Evolutionary conservation across 306 rosid species (phyloP), one percentile per base, ranked within the genome.

Genomic region (Pyrus bretschneideri): DNA sequence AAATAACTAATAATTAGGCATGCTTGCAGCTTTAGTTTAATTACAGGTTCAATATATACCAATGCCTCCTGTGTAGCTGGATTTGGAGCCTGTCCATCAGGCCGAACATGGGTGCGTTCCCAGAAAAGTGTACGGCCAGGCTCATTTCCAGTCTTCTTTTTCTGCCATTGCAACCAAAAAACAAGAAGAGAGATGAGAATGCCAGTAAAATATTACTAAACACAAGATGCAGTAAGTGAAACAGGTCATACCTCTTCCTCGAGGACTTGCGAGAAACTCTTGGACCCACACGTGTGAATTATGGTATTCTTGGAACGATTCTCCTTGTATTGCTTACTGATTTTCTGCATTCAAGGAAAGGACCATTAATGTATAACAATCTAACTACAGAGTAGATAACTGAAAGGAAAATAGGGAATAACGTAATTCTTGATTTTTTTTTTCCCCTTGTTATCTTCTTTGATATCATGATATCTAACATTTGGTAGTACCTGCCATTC

Each of bases 401-500:
- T 15, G 23, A 69, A 68, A 44, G 67, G 31, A 23, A 49, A 22
- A 69, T 45, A 13, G 57, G 6, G 38, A 25, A 45, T 4, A 69
- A 69, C 2, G 3, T 22, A 44, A 15, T 27, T 45, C n/a, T 52
- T 19, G 18, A n/a, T n/a, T 21, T 4, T 7, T 40, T 40, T 4
- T 7, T 15, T 11, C 38, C 23, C 19, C 12, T 11, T 63, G 11
- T 27, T 15, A 27, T 42, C 12, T 42, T 66, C 6, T 10, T 35
- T 35, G 27, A 66, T 30, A 17, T 65, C 4, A 4, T 33, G 46
- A 65, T 30, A 17, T 66, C 29, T 23, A 66, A 66, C 25, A 46
- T 29, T 45, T 70, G 14, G 14, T 70, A 38, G 60, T 70, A 70
- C 74, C 74, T 70, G 74, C 60, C 58, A 70, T 49, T 29, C 59